Evolutionary conservation across 169 alveolate species (phyloP).

Genomic region (Pseudocohnilembus persalinus): DNA sequence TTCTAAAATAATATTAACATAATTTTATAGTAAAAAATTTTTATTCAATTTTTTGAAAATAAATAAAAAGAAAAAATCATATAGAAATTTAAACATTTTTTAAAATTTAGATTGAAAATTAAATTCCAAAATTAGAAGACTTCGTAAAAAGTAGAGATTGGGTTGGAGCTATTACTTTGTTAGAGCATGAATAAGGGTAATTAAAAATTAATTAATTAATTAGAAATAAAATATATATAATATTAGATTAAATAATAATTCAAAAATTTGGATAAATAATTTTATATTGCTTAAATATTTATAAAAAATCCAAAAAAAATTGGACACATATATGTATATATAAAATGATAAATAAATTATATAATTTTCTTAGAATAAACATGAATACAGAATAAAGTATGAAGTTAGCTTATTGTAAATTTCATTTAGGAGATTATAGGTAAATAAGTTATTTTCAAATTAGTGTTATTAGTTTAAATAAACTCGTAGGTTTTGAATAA

Average conservation of each 20-base stretch:
- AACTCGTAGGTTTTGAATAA: background rate
- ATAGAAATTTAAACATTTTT: background rate
- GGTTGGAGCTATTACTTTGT: slow-evolving; percentile 84
- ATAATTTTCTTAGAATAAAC: slow-evolving; percentile 51
- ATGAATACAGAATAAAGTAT: slow-evolving; percentile 74
- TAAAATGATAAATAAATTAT: background rate
- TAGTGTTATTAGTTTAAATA: background rate
- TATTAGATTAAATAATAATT: background rate
- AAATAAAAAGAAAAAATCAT: background rate
- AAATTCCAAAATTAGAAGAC: slow-evolving; percentile 68
- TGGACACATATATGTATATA: background rate
- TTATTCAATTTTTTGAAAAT: background rate
- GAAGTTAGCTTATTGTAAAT: slow-evolving; percentile 84
- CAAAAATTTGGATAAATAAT: background rate
- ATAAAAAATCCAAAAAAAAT: background rate
- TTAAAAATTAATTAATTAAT: slow-evolving; percentile 10
- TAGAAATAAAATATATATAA: background rate
- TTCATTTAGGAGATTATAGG: slow-evolving; percentile 89
- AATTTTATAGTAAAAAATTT: background rate
- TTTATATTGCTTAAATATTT: too few relatives aligned
- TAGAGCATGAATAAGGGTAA: slow-evolving; percentile 66
- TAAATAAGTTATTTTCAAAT: background rate
- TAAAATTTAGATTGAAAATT: slow-evolving; percentile 39
- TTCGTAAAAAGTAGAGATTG: slow-evolving; percentile 79
- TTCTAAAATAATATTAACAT: background rate